A percentile compares a stretch with the other conserved stretches of the same genome.
phyloP scores from a whole-genome alignment of 2,329 filamentous ascomycete genomes.

The Paraphaeosphaeria minitans region DNA sequence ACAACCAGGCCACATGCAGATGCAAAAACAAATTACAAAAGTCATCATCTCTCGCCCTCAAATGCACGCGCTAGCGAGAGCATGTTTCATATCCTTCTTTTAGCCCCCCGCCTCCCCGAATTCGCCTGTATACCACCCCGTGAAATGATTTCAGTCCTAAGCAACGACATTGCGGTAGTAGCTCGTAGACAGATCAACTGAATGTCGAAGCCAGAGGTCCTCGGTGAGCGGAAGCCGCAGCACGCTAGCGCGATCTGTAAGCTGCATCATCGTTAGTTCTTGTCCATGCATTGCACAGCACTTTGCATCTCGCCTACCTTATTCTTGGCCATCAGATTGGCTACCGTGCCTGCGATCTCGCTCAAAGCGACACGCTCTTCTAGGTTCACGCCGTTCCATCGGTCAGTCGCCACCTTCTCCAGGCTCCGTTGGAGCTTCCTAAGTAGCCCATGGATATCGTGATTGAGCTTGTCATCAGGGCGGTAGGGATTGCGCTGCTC shows the following conservation, averaged over 20 bases:
- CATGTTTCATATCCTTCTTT: neutral
- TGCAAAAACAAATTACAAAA: neutral
- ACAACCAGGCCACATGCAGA: neutral
- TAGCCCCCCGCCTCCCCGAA: neutral
- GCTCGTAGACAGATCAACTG: constrained; percentile 69
- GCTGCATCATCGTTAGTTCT: constrained; percentile 42
- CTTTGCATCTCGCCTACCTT: constrained; percentile 32
- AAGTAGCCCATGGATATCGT: constrained; percentile 38
- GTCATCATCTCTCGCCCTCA: neutral
- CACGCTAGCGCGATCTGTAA: constrained; percentile 52
- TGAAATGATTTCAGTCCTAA: constrained; percentile 51
- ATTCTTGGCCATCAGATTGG: constrained; percentile 63
- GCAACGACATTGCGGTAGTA: constrained; percentile 65
- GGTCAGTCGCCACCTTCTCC: constrained; percentile 47
- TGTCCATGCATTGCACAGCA: constrained; percentile 21
- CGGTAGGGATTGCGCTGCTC: constrained; percentile 35
- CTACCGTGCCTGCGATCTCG: constrained; percentile 79
- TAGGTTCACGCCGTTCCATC: constrained; percentile 51
- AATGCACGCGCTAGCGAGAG: neutral
- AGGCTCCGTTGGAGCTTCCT: constrained; percentile 44
- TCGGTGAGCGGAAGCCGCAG: constrained; percentile 71
- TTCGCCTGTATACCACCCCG: neutral
- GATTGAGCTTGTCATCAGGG: constrained; percentile 38
- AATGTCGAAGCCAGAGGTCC: constrained; percentile 72
- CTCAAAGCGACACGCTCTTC: constrained; percentile 71